Conservation (phyloP, 1,284 basidiomycete genomes). For the Entoloma clypeatum region DNA sequence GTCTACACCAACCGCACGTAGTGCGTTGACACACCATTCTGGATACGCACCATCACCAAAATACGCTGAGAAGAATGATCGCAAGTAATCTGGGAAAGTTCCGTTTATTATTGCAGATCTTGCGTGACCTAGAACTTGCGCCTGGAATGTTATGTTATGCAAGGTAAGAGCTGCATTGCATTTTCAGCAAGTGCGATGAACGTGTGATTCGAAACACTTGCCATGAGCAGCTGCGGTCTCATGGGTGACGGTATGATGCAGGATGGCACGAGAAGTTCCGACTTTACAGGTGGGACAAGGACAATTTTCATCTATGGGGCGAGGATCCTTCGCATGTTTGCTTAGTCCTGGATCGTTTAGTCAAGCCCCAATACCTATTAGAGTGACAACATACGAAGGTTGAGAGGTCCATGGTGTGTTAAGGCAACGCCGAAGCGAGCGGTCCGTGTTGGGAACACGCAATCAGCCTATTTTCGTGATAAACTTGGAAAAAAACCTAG, state of each 20-base stretch:
- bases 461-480: constrained; percentile 60
- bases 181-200: constrained; percentile 12
- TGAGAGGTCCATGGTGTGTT: constrained; percentile 74
- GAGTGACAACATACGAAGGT: constrained; percentile 55
- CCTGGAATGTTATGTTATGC: constrained; percentile 81
- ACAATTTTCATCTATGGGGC: constrained; percentile 68
- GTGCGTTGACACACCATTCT: constrained; percentile 78
- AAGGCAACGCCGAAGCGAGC: constrained; percentile 84
- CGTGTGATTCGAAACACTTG: constrained; percentile 25
- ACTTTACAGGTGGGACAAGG: constrained; percentile 75
- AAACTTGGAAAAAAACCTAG: not conserved
- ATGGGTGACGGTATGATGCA: constrained; percentile 70
- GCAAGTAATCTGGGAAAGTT: constrained; percentile 72
- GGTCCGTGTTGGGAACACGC: constrained; percentile 85
- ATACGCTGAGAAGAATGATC: constrained; percentile 68
- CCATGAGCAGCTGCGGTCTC: constrained; percentile 82
- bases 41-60: constrained; percentile 71
- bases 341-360: constrained; percentile 43
- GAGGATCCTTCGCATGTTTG: constrained; percentile 65
- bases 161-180: constrained; percentile 59
- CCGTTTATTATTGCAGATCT: constrained; percentile 74
- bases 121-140: constrained; percentile 74
- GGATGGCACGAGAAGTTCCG: constrained; percentile 61
- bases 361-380: too few species aligned
- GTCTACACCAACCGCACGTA: constrained; percentile 18